Percentiles rank a stretch among this genome's conserved stretches.
Evolutionary conservation across 495 filamentous ascomycete genomes (phyloP).

Genomic region (Antarctomyces pellizariae): DNA sequence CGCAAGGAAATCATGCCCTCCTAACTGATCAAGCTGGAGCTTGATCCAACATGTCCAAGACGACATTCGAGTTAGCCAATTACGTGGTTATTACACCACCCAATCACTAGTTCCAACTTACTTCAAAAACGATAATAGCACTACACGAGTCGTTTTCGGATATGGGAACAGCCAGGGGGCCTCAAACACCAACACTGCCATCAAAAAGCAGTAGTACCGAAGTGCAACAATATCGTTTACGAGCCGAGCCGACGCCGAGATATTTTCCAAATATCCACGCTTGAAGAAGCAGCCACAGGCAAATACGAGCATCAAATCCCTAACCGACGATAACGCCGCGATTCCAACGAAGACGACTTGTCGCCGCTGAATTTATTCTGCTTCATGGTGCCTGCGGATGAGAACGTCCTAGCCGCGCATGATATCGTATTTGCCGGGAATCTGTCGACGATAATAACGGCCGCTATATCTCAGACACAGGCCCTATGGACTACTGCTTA

Average conservation of each 20-base stretch:
- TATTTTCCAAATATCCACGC: slow-evolving; percentile 40
- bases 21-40: too few relatives aligned
- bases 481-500: slow-evolving; percentile 52
- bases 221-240: not conserved
- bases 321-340: slow-evolving; percentile 15
- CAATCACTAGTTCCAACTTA: too few relatives aligned
- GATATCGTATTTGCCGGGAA: slow-evolving; percentile 47
- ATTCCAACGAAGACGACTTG: slow-evolving; percentile 12
- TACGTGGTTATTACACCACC: too few relatives aligned
- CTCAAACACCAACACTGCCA: too few relatives aligned
- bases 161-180: too few relatives aligned
- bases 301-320: slow-evolving; percentile 20
- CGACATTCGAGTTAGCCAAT: too few relatives aligned
- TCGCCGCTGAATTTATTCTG: slow-evolving; percentile 31
- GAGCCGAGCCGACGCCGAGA: slow-evolving; percentile 34
- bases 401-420: slow-evolving; percentile 23
- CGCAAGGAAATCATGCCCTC: too few relatives aligned
- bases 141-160: too few relatives aligned
- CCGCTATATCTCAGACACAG: slow-evolving; percentile 38
- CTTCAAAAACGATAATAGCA: too few relatives aligned
- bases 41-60: too few relatives aligned
- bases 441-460: slow-evolving; percentile 37
- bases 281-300: slow-evolving; percentile 23
- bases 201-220: too few relatives aligned
- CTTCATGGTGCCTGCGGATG: slow-evolving; percentile 44